Evolutionary conservation across 768 basidiomycete species (phyloP).

Genomic region (Nidula microcarpa): DNA sequence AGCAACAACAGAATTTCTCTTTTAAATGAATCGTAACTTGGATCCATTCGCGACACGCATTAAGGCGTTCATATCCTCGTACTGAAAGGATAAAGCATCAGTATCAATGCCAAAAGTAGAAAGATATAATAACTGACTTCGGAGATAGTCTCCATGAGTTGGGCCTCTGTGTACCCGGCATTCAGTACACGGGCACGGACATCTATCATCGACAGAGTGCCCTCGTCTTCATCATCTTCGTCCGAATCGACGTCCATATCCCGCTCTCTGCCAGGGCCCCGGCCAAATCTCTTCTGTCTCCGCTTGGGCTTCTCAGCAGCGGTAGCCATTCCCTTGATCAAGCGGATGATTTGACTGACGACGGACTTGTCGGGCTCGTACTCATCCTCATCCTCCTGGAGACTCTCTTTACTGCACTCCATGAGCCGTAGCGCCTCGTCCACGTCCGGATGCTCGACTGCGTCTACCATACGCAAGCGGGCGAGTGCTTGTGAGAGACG

Average conservation of each 20-base stretch:
- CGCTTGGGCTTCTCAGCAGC: constrained; percentile 26
- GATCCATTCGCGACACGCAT: constrained; percentile 80
- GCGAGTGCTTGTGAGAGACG: constrained; percentile 95
- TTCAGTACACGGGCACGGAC: constrained; percentile 82
- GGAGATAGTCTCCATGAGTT: constrained; percentile 81
- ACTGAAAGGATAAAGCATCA: constrained; percentile 44
- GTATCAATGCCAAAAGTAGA: constrained; percentile 1
- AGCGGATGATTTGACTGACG: constrained; percentile 81
- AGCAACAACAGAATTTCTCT: too few relatives aligned
- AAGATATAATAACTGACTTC: constrained; percentile 48
- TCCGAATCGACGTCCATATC: constrained; percentile 70
- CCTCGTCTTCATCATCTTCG: constrained; percentile 56
- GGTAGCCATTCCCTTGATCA: constrained; percentile 84
- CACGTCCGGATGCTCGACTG: constrained; percentile 83
- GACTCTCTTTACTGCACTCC: constrained; percentile 92
- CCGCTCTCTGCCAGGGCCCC: constrained; percentile 66
- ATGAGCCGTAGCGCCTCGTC: constrained; percentile 96
- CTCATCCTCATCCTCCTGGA: constrained; percentile 77
- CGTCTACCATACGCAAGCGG: constrained; percentile 79
- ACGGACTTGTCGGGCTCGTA: constrained; percentile 73
- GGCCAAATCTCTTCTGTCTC: constrained; percentile 52
- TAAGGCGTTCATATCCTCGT: constrained; percentile 82
- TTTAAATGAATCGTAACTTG: constrained; percentile 60
- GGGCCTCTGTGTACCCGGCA: constrained; percentile 87
- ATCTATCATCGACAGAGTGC: constrained; percentile 81